Base-by-base conservation (phyloP, 164 flowering plant genomes). In the Vitis riparia region DNA sequence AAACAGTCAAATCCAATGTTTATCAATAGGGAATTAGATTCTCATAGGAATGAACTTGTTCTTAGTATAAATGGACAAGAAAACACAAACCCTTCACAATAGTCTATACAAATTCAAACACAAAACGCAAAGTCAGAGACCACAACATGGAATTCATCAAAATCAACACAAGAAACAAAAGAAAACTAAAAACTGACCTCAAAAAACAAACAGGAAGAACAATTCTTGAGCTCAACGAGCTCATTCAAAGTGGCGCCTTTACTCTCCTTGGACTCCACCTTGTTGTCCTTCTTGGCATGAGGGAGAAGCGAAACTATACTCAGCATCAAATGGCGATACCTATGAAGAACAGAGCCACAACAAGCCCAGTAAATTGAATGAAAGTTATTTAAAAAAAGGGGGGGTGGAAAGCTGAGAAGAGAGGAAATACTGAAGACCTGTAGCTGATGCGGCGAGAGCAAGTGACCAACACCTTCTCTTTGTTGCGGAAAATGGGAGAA, bases 301-400 rank as follows among this genome's bases (percentile, higher is more conserved):
- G 99, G 98, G 82, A 95, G 78, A 23, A 93, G 79, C 1, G 96
- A 88, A n/a, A 88, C 96, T 77, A 95, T 53, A 81, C 93, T 93
- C 96, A 95, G 75, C 99, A 95, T 93, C 90, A 95, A 84, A 81
- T 95, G 99, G 76, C 98, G 87, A 73, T 90, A 90, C 89, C 98
- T 94, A 61, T 17, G 67, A 48, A 29, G 50, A 9, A 11, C 14
- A n/a, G 15, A 49, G n/a, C 9, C 23, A 60, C 23, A 58, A 51
- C 17, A 9, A 9, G 29, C 2, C 44, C 3, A 47, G 13, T 8
- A 15, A 65, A 32, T 2, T 8, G 16, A 16, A 62, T 5, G 53
- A 51, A 50, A 64, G 23, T 23, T 23, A 23, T 23, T 23, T 16
- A 47, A 9, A 10, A 29, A 4, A 44, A 56, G 60, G 59, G 1